Evolutionary conservation across 179 eudicot genomes (phyloP).

Genomic region (Carnegiea gigantea): DNA sequence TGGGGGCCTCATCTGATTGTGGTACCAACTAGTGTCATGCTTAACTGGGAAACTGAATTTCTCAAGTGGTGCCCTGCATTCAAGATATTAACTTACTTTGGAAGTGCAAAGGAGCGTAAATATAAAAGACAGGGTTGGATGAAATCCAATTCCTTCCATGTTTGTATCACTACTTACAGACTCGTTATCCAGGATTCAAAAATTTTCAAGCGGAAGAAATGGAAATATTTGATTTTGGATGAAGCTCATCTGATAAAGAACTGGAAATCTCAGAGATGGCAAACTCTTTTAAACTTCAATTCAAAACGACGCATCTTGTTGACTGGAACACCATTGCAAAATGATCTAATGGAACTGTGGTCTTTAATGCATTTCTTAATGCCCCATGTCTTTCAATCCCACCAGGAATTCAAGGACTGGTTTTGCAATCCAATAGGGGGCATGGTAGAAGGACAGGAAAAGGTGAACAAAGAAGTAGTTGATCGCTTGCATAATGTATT

Average conservation of each 20-base stretch:
- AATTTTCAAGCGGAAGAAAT: slow-evolving; percentile 94
- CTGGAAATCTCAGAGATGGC: slow-evolving; percentile 99
- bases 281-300: slow-evolving; percentile 93
- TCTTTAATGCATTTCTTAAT: slow-evolving; percentile 99
- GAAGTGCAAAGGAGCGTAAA: slow-evolving; percentile 96
- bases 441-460: slow-evolving; percentile 99
- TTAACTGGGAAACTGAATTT: slow-evolving; percentile 99
- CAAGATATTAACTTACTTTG: slow-evolving; percentile 96
- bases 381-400: slow-evolving; percentile 99
- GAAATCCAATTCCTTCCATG: slow-evolving; percentile 90
- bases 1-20: slow-evolving; percentile 99
- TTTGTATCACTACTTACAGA: slow-evolving; percentile 96
- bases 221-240: slow-evolving; percentile 98
- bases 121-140: slow-evolving; percentile 98
- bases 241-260: slow-evolving; percentile 99
- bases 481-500: slow-evolving; percentile 98
- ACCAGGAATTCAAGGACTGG: slow-evolving; percentile 99
- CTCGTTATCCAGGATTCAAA: slow-evolving; percentile 98
- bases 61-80: slow-evolving; percentile 99
- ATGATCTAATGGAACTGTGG: slow-evolving; percentile 99
- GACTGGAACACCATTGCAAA: slow-evolving; percentile 98
- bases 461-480: slow-evolving; percentile 93
- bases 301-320: slow-evolving; percentile 94
- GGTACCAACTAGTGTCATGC: slow-evolving; percentile 99
- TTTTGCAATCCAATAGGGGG: slow-evolving; percentile 95